Conservation (phyloP, 139 green algal genomes). For the Chlamydomonas eustigma region DNA sequence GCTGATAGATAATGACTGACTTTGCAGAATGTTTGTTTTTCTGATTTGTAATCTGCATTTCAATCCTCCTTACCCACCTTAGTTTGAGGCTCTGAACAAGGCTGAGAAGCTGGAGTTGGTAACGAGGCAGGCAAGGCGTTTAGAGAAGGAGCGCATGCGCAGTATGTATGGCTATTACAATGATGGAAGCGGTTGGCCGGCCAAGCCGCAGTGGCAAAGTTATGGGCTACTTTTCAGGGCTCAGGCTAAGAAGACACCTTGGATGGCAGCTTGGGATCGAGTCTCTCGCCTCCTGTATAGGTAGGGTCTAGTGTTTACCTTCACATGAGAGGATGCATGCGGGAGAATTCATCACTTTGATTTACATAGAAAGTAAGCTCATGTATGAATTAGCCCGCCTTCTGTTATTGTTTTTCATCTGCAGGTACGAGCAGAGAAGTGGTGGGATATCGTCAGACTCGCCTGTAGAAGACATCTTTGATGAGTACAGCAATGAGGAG, state of each 20-base stretch:
- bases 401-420: too few relatives aligned
- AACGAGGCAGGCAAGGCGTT: neutral
- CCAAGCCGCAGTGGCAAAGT: neutral
- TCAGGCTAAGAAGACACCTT: slow-evolving; percentile 45
- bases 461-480: slow-evolving; percentile 33
- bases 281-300: slow-evolving; percentile 29
- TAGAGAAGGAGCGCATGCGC: slow-evolving; percentile 12
- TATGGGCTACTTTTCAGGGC: slow-evolving; percentile 17
- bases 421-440: neutral
- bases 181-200: neutral
- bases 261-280: slow-evolving; percentile 46
- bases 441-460: slow-evolving; percentile 18
- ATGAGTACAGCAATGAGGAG: slow-evolving; percentile 19
- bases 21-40: too few relatives aligned
- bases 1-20: too few relatives aligned
- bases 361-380: too few relatives aligned
- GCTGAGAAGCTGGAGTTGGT: slow-evolving; percentile 40
- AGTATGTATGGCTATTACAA: slow-evolving; percentile 16
- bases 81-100: slow-evolving; percentile 28
- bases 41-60: too few relatives aligned
- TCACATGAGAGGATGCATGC: too few relatives aligned
- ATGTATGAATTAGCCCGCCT: too few relatives aligned
- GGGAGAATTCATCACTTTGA: too few relatives aligned
- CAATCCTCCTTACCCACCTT: too few relatives aligned
- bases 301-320: too few relatives aligned